These are phyloP conservation scores for Acer yangbiense DNA, from an alignment of 345 rosid species.

Conservation along the genomic window DNA sequence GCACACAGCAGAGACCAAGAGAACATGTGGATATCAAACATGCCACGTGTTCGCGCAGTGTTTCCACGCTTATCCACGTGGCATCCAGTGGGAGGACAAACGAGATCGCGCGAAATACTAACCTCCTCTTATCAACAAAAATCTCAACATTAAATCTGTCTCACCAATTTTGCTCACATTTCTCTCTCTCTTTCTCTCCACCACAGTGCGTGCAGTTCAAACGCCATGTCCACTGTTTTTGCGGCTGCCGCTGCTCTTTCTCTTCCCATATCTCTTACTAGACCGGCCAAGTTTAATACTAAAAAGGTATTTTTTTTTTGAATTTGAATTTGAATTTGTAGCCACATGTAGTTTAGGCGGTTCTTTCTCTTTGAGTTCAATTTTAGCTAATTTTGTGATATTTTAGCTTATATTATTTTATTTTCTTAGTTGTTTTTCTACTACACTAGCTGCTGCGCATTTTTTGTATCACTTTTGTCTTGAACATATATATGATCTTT, in stretches of 20 bases:
- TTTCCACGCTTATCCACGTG: constrained; percentile 58
- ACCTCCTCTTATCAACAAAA: constrained; percentile 73
- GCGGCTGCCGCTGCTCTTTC: constrained; percentile 63
- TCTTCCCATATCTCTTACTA: constrained; percentile 61
- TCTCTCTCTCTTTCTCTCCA: constrained; percentile 1
- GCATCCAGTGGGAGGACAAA: constrained; percentile 55
- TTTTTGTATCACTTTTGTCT: not conserved
- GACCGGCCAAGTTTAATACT: constrained; percentile 47
- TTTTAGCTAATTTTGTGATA: constrained; percentile 1
- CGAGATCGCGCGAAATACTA: constrained; percentile 66
- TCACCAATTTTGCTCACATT: not conserved
- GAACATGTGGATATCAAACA: constrained; percentile 54
- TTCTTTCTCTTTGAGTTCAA: not conserved
- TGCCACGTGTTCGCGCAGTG: constrained; percentile 49
- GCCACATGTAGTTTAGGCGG: not conserved
- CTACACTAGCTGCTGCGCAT: constrained; percentile 5
- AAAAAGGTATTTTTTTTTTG: constrained; percentile 57
- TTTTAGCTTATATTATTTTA: constrained; percentile 1
- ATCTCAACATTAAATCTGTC: constrained; percentile 20
- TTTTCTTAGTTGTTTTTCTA: not conserved
- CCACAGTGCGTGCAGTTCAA: constrained; percentile 14
- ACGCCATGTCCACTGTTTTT: constrained; percentile 81
- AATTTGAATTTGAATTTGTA: not conserved
- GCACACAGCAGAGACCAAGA: not conserved
- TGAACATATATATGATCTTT: not conserved